Evolutionary conservation across 179 eudicot genomes (phyloP), one percentile per base, ranked within the genome.

Genomic region (Corrigiola litoralis): DNA sequence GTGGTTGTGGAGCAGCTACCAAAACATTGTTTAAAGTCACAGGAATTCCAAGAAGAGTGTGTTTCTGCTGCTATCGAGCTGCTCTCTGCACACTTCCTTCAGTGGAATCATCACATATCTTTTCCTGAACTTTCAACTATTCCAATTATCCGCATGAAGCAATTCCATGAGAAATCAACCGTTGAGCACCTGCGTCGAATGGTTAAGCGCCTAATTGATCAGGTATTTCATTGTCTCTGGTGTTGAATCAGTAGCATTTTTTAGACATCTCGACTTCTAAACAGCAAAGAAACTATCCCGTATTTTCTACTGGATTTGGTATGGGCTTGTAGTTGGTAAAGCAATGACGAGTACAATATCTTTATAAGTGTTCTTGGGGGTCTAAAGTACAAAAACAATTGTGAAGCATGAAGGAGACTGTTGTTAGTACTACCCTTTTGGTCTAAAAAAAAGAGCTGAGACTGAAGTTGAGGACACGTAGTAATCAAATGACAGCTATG

Each of bases 81-180:
- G 66, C 96, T 95, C 12, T 72, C 82, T 20, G 67, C 66, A 11
- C 97, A 95, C 81, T 88, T 91, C 73, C 64, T 80, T 58, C 96
- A 83, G 69, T 91, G 99, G 99, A 86, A 92, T 67, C 81, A 77
- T 74, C 86, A 88, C 78, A 87, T 95, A 58, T 88, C 99, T 61
- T 91, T 88, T 72, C 99, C 99, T 31, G 99, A 95, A 58, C 72
- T 91, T 55, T 95, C 97, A 63, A 87, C 90, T 55, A 68, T 91
- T 65, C 88, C 96, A 23, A 70, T 88, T 17, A 84, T 88, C 55
- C 81, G 88, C 21, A 67, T 95, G 65, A 82, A 81, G 77, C 82
- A 81, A 76, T 85, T 88, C 53, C 76, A 79, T 62, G 96, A 86
- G 28, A 66, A 46, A 69, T 73, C 79, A 25, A 63, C 80, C 29